These are phyloP conservation scores for Ogataea dorogensis DNA, from an alignment of 805 yeast species.

Conservation along the genomic window DNA sequence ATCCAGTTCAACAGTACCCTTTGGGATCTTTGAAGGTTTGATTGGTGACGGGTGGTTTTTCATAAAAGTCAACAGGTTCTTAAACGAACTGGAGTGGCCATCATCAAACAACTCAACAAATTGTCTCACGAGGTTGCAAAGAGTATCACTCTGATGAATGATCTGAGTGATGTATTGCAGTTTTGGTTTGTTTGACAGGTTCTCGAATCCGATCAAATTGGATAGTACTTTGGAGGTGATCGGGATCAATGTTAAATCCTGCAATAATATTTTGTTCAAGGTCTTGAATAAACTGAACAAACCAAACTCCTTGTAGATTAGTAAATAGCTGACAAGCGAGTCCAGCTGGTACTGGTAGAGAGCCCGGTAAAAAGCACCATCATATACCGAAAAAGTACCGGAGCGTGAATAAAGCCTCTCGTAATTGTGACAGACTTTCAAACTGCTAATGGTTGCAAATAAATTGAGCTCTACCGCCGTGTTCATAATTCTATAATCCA, in stretches of 20 bases:
- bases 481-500: constrained; percentile 28
- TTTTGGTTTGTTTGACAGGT: constrained; percentile 12
- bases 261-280: constrained; percentile 31
- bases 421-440: constrained; percentile 23
- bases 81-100: constrained; percentile 30
- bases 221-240: constrained; percentile 26
- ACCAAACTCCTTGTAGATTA: constrained; percentile 37
- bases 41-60: constrained; percentile 34
- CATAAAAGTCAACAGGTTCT: constrained; percentile 26
- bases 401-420: constrained; percentile 12
- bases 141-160: constrained; percentile 26
- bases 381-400: constrained; percentile 11
- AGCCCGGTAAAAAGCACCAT: constrained; percentile 8
- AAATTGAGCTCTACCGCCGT: constrained; percentile 25
- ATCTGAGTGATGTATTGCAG: constrained; percentile 18
- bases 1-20: constrained; percentile 28
- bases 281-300: constrained; percentile 41
- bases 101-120: constrained; percentile 35
- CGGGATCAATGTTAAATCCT: constrained; percentile 34
- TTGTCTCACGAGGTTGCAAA: constrained; percentile 32
- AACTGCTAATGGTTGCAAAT: constrained; percentile 22
- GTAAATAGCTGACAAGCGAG: constrained; percentile 19
- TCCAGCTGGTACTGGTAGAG: constrained; percentile 21
- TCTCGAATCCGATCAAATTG: constrained; percentile 19
- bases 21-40: constrained; percentile 33